Evolutionary conservation across 2,329 filamentous ascomycete genomes (phyloP).

Genomic region (Cladophialophora bantiana): DNA sequence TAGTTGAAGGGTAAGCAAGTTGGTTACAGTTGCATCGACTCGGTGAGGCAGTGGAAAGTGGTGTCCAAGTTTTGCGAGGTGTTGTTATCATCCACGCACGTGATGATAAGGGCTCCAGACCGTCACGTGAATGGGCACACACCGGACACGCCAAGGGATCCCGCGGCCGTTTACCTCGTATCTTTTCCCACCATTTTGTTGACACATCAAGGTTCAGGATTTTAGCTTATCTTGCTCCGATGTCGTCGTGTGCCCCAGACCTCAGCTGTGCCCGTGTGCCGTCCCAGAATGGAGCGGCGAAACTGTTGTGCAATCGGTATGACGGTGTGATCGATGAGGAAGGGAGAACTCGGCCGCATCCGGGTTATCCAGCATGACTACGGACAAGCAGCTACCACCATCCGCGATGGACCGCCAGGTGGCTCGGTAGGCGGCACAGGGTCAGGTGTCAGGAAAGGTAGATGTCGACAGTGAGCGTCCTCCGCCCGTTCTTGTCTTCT

Average conservation of each 20-base stretch:
- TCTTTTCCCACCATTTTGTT: neutral
- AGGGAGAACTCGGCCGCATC: neutral
- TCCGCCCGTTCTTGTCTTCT: slow-evolving; percentile 26
- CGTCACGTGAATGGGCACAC: neutral
- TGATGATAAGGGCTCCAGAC: neutral
- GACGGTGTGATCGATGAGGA: neutral
- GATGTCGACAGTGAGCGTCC: slow-evolving; percentile 30
- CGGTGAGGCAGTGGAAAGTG: neutral
- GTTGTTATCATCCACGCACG: neutral
- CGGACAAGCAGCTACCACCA: neutral
- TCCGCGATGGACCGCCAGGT: neutral
- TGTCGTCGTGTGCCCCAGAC: neutral
- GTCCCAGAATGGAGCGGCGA: neutral
- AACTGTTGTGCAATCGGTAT: neutral
- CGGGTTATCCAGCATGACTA: neutral
- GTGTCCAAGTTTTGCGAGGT: too few species aligned
- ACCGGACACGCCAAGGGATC: neutral
- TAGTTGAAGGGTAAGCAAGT: neutral
- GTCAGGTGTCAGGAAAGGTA: slow-evolving; percentile 24
- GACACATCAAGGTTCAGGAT: neutral
- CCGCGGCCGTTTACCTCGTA: slow-evolving; percentile 2
- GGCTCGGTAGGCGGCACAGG: neutral
- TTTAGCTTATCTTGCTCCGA: neutral
- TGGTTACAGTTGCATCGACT: neutral
- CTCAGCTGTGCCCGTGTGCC: neutral